Base-by-base conservation (phyloP, 1,284 basidiomycete species). In the Sphaerobolus stellatus region DNA sequence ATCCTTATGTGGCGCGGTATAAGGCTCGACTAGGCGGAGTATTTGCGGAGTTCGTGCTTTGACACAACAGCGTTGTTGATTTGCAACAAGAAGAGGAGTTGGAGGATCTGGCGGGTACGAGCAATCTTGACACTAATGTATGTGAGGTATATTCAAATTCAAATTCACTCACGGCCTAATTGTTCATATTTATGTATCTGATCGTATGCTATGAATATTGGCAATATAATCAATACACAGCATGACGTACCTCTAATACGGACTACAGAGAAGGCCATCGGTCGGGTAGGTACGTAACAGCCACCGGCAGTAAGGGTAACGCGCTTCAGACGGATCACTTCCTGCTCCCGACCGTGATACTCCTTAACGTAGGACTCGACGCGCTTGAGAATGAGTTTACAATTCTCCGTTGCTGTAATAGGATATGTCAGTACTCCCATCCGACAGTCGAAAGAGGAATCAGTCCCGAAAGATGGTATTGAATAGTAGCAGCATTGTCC, bases 11-110 rank as follows among this genome's bases (percentile, higher is more conserved):
- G 87, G 49, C 64, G 97, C 92, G 68, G 99, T 81, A 76, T 98
- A 99, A 53, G 97, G 96, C 76, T 96, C 93, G 64, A 99, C 87
- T 56, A 98, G 84, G 72, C 94, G 92, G 67, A 99, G 89, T 97
- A 98, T 98, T 75, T 98, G 93, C 67, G 91, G 85, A 54, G 95
- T 98, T 34, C 97, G 95, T 77, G 85, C 75, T 95, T 95, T 71
- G 99, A 84, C 70, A 99, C 99, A 58, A 99, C 90, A 77, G 96
- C 97, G 72, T 97, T 98, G 89, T 99, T 99, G 82, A 99, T 99
- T 76, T 99, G 97, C 64, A 98, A 87, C 60, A 99, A 87, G 28
- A 18, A 27, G 16, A 47, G 27, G 8, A 47, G 45, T 18, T 47
- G 45, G 20, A 47, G 27, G 22, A 47, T 47, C 24, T 47, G 20